phyloP scores from a whole-genome alignment of 441 rosid species.

The Kokia cookei region DNA sequence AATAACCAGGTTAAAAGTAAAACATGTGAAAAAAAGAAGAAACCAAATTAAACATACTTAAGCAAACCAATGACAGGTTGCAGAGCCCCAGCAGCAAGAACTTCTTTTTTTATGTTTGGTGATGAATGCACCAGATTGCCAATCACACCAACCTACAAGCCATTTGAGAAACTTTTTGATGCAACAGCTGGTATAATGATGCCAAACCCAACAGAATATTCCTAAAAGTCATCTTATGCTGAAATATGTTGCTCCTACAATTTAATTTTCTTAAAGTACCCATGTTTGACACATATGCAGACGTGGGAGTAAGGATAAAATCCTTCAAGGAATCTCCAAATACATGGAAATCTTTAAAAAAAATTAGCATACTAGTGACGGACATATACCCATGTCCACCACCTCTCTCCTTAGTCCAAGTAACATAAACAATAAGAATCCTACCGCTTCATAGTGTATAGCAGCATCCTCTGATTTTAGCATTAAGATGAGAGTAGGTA shows the following conservation, averaged over 20 bases:
- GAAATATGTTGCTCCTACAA: not conserved
- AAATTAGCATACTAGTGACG: not conserved
- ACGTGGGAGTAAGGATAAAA: not conserved
- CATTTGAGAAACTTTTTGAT: not conserved
- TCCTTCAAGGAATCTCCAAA: not conserved
- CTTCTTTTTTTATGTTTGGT: conserved; percentile 93
- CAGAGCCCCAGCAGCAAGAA: conserved; percentile 91
- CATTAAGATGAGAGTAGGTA: conserved; percentile 93
- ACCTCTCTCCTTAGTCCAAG: not conserved
- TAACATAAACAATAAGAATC: conserved; percentile 15
- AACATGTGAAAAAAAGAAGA: not conserved
- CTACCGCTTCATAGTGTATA: conserved; percentile 97
- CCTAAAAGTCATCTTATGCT: not conserved
- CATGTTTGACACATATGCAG: not conserved
- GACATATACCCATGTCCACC: not conserved
- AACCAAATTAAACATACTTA: conserved; percentile 35
- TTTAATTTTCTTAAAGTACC: not conserved
- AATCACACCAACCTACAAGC: conserved; percentile 85
- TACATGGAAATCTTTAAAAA: not conserved
- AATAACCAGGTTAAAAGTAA: not conserved
- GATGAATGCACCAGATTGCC: conserved; percentile 98
- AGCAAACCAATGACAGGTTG: conserved; percentile 96
- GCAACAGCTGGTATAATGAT: conserved; percentile 2
- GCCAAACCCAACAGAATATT: not conserved
- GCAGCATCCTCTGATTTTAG: conserved; percentile 95